Percentiles rank a stretch among this genome's conserved stretches.
Evolutionary conservation across 140 eudicot genomes (phyloP).

Genomic region (Ambrosia hybrid): DNA sequence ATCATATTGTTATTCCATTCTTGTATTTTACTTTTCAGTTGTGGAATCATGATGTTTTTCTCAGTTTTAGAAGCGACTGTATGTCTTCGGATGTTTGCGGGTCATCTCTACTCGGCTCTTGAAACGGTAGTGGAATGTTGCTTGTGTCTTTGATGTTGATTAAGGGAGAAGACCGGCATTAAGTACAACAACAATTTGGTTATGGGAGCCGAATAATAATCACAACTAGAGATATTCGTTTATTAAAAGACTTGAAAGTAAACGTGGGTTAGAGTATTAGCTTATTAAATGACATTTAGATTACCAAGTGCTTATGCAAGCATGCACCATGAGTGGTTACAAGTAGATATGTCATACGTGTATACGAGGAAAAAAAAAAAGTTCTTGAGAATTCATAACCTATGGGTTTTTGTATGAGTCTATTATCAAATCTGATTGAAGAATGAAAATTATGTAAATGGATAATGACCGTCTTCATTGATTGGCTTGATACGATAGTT

Average conservation of each 20-base stretch:
- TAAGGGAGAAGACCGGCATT: too few relatives aligned
- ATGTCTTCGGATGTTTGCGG: background rate
- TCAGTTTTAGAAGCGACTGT: conserved; percentile 11
- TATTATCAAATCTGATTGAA: too few relatives aligned
- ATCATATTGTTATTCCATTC: background rate
- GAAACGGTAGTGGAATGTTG: too few relatives aligned
- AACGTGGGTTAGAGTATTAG: background rate
- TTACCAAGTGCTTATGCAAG: background rate
- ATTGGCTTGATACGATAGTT: too few relatives aligned
- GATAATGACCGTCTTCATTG: too few relatives aligned
- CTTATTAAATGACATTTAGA: background rate
- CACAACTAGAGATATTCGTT: background rate
- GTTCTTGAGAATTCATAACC: background rate
- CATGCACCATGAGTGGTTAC: background rate
- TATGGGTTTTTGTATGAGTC: too few relatives aligned
- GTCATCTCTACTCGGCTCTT: conserved; percentile 17
- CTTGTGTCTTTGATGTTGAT: too few relatives aligned
- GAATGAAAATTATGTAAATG: too few relatives aligned
- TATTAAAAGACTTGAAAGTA: background rate
- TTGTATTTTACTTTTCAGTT: background rate
- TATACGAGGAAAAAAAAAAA: background rate
- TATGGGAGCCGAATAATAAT: conserved; percentile 3
- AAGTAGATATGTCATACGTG: background rate
- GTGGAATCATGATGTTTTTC: conserved; percentile 17
- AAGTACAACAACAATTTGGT: conserved; percentile 23